phyloP scores from a whole-genome alignment of 257 asterid species.

The Plantago ovata region DNA sequence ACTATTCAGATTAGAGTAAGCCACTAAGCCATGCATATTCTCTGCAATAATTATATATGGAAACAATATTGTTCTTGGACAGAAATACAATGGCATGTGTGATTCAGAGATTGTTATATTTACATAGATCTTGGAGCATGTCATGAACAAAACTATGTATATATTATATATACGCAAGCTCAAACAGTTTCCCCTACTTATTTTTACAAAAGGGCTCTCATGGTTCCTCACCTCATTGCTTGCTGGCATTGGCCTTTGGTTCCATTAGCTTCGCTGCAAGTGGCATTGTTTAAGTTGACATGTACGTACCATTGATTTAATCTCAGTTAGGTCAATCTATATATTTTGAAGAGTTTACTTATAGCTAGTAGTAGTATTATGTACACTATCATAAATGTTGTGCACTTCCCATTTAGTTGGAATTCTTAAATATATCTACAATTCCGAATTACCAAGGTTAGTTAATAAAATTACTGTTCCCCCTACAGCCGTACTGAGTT shows the following conservation, averaged over 20 bases:
- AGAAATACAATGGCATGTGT: not conserved
- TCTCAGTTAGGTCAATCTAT: no score
- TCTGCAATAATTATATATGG: not conserved
- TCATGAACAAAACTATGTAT: no score
- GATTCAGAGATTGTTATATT: no score
- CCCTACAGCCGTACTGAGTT: not conserved
- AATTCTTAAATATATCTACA: no score
- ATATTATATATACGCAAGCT: not conserved
- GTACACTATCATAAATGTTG: no score
- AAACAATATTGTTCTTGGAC: not conserved
- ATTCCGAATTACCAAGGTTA: no score
- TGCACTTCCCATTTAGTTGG: no score
- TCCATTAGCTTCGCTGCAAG: conserved; percentile 37
- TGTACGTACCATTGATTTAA: not conserved
- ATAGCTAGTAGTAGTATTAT: no score
- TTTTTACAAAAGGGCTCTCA: not conserved
- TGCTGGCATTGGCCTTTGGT: conserved; percentile 25
- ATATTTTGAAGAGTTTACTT: no score
- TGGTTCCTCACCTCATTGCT: conserved; percentile 12
- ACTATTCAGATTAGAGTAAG: not conserved
- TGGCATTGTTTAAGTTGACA: not conserved
- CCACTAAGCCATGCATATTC: no score
- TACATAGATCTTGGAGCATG: no score
- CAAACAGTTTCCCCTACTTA: not conserved
- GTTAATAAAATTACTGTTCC: no score